Conservation (phyloP, 768 basidiomycete genomes). For the Jaapia argillacea region DNA sequence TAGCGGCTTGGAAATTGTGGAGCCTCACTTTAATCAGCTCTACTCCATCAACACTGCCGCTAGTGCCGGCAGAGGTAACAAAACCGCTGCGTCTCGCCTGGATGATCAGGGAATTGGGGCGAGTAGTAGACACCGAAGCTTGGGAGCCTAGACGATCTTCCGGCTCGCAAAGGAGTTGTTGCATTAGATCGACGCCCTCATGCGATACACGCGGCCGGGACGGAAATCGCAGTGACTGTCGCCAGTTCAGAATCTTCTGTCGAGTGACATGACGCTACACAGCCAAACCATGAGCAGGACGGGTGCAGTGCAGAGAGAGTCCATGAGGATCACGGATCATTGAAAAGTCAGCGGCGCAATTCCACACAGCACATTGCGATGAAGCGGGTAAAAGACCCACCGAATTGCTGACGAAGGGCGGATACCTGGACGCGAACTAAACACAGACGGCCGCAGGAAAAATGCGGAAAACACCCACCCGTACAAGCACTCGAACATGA, state of each 20-base stretch:
- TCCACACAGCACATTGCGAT: neutral
- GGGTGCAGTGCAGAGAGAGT: constrained; percentile 4
- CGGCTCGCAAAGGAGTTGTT: constrained; percentile 86
- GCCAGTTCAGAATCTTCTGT: constrained; percentile 97
- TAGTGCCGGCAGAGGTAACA: constrained; percentile 34
- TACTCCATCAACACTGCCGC: constrained; percentile 68
- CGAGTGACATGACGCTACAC: constrained; percentile 82
- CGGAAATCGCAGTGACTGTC: constrained; percentile 81
- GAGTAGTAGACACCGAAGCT: constrained; percentile 50
- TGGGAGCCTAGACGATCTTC: constrained; percentile 89
- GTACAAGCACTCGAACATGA: constrained; percentile 93
- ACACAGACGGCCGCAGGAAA: constrained; percentile 6
- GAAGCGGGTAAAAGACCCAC: constrained; percentile 31
- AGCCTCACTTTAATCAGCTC: constrained; percentile 72
- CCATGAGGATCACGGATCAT: too few species aligned
- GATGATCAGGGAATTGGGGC: constrained; percentile 70
- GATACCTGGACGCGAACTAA: constrained; percentile 49
- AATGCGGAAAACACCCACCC: constrained; percentile 41
- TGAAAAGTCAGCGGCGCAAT: neutral
- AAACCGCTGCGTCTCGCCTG: constrained; percentile 71
- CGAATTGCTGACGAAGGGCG: constrained; percentile 92
- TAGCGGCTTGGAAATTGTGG: constrained; percentile 4
- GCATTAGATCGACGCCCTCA: constrained; percentile 83
- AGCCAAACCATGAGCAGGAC: constrained; percentile 10
- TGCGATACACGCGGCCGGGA: constrained; percentile 73